A percentile compares a stretch with the other conserved stretches of the same genome.
phyloP scores from a whole-genome alignment of 495 filamentous ascomycete species.

The Penicillium samsonianum region DNA sequence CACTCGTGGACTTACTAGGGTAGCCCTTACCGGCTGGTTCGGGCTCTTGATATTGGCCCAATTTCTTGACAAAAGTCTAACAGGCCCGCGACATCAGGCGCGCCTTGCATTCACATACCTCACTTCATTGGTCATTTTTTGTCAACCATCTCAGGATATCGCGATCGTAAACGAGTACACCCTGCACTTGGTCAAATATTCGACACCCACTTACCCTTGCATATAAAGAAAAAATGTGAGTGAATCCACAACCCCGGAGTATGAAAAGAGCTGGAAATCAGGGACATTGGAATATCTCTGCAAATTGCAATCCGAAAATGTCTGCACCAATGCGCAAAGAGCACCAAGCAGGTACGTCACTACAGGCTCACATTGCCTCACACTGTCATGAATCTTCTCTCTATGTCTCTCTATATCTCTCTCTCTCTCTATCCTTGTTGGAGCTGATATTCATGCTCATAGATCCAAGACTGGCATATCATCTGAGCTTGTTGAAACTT shows the following conservation, averaged over 20 bases:
- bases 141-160: background rate
- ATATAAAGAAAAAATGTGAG: background rate
- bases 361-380: background rate
- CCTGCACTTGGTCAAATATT: background rate
- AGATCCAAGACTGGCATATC: conserved; percentile 10
- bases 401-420: too few species aligned
- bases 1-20: background rate
- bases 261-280: background rate
- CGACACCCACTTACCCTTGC: background rate
- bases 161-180: background rate
- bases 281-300: background rate
- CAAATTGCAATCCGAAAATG: background rate
- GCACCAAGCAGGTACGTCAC: background rate
- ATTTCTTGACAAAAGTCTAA: background rate
- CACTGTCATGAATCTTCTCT: background rate
- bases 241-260: background rate
- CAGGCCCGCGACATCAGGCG: background rate
- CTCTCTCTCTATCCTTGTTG: background rate
- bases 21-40: background rate
- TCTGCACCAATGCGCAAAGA: background rate
- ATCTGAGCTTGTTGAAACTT: conserved; percentile 11
- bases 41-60: background rate
- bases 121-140: background rate
- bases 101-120: background rate
- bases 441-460: background rate